Percentiles rank a stretch among this genome's conserved stretches.
Evolutionary conservation across 2,329 filamentous ascomycete genomes (phyloP).

Genomic region (Hysterium pulicare): DNA sequence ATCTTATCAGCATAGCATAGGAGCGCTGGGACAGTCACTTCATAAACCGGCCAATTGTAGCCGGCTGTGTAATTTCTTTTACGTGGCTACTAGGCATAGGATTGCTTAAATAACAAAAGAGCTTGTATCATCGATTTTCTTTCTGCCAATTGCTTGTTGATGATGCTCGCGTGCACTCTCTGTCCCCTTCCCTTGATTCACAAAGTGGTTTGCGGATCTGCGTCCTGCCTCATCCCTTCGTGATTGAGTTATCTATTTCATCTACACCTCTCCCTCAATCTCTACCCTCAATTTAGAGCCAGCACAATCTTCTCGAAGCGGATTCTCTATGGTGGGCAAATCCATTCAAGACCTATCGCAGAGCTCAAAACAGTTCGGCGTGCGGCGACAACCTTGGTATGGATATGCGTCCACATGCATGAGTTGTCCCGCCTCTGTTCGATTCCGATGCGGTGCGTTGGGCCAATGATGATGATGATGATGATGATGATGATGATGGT

Average conservation of each 20-base stretch:
- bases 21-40: slow-evolving; percentile 29
- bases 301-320: not conserved
- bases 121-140: slow-evolving; percentile 18
- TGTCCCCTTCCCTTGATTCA: not conserved
- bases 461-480: too few species aligned
- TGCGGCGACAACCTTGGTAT: too few species aligned
- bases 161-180: not conserved
- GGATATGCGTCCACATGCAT: too few species aligned
- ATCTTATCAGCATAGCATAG: slow-evolving; percentile 38
- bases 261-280: not conserved
- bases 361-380: too few species aligned
- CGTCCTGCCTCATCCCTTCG: not conserved
- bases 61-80: slow-evolving; percentile 28
- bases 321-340: too few species aligned
- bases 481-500: too few species aligned
- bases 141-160: not conserved
- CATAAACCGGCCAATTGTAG: slow-evolving; percentile 13
- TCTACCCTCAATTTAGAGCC: not conserved
- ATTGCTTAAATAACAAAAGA: slow-evolving; percentile 17
- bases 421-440: too few species aligned
- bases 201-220: not conserved
- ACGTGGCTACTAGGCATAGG: slow-evolving; percentile 16
- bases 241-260: too few species aligned
- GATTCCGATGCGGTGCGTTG: too few species aligned
- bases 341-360: too few species aligned